Conservation (phyloP, 495 filamentous ascomycete genomes). For the Talaromyces adpressus region DNA sequence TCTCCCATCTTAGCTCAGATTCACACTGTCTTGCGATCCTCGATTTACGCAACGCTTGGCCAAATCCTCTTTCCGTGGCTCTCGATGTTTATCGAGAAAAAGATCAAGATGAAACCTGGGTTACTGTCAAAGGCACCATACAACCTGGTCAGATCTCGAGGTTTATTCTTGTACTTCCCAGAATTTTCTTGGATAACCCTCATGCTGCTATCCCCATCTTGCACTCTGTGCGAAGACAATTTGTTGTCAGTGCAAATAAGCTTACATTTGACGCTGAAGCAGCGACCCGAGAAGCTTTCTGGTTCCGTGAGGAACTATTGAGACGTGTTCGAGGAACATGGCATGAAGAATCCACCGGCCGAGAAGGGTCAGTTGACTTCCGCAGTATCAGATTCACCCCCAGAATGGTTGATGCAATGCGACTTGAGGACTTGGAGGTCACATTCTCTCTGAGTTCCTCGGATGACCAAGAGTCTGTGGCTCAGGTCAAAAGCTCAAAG, state of each 20-base stretch:
- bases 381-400: slow-evolving; percentile 63
- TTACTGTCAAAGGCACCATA: slow-evolving; percentile 52
- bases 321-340: slow-evolving; percentile 64
- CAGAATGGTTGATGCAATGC: slow-evolving; percentile 78
- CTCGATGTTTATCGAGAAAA: slow-evolving; percentile 7
- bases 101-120: slow-evolving; percentile 20
- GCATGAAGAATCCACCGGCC: slow-evolving; percentile 51
- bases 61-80: slow-evolving; percentile 55
- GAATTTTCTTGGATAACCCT: slow-evolving; percentile 70
- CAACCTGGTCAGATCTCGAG: slow-evolving; percentile 74
- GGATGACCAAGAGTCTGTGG: slow-evolving; percentile 14
- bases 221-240: slow-evolving; percentile 74
- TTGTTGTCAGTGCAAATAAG: slow-evolving; percentile 76
- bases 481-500: slow-evolving; percentile 37
- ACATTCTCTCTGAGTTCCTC: slow-evolving; percentile 42
- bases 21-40: slow-evolving; percentile 67
- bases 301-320: slow-evolving; percentile 83
- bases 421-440: slow-evolving; percentile 72
- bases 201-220: slow-evolving; percentile 72
- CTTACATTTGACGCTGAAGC: slow-evolving; percentile 73
- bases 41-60: slow-evolving; percentile 86
- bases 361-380: slow-evolving; percentile 67
- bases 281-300: slow-evolving; percentile 76
- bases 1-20: slow-evolving; percentile 33
- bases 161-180: slow-evolving; percentile 67